Percentiles rank a stretch among this genome's conserved stretches.
phyloP scores from a whole-genome alignment of 768 basidiomycete species.

The Mycena belliarum region DNA sequence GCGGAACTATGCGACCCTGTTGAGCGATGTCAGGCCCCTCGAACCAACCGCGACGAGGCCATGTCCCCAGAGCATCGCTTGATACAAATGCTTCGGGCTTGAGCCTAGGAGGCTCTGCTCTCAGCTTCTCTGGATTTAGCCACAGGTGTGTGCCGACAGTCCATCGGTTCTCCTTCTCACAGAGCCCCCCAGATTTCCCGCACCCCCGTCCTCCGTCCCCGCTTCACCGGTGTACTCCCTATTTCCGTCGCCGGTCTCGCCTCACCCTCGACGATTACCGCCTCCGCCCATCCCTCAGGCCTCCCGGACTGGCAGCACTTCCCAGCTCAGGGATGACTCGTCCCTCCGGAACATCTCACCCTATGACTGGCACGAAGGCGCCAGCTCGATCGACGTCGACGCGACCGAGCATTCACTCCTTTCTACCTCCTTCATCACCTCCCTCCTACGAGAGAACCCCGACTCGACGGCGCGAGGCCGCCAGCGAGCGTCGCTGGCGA shows the following conservation, averaged over 20 bases:
- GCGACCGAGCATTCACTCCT: conserved; percentile 58
- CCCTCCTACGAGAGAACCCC: conserved; percentile 48
- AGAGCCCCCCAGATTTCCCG: conserved; percentile 41
- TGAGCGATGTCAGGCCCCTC: conserved; percentile 14
- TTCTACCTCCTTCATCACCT: conserved; percentile 63
- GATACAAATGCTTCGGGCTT: conserved; percentile 58
- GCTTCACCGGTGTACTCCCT: conserved; percentile 38
- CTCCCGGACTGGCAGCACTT: conserved; percentile 1
- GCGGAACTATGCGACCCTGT: conserved; percentile 13
- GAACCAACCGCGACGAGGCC: conserved; percentile 25
- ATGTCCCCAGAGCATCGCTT: conserved; percentile 42
- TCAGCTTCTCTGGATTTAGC: conserved; percentile 40
- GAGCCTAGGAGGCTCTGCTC: conserved; percentile 55
- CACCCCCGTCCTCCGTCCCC: conserved; percentile 51
- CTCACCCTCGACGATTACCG: conserved; percentile 24
- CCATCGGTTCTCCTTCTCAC: conserved; percentile 26
- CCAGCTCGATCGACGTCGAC: conserved; percentile 57
- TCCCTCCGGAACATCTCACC: conserved; percentile 35
- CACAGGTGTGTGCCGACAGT: conserved; percentile 20
- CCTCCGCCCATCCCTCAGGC: conserved; percentile 1
- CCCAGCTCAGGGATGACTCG: conserved; percentile 2
- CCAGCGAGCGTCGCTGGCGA: conserved; percentile 38
- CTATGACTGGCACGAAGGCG: conserved; percentile 63
- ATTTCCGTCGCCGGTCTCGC: conserved; percentile 26
- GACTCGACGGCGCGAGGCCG: conserved; percentile 26